These are phyloP conservation scores for Avena sativa DNA, from an alignment of 176 grass and related monocot species.

Conservation along the genomic window DNA sequence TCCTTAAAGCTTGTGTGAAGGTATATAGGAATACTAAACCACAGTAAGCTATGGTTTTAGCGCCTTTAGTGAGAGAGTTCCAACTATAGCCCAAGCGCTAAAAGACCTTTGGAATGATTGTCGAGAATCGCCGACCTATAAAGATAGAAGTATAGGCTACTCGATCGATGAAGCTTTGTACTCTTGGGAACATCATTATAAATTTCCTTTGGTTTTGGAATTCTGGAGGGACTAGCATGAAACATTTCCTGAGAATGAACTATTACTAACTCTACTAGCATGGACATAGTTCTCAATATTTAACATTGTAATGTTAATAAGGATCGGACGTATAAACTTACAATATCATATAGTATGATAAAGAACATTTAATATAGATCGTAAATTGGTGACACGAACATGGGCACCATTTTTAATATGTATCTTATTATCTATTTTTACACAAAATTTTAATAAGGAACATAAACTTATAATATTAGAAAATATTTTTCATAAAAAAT, in stretches of 20 bases:
- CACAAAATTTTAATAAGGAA: too few relatives aligned
- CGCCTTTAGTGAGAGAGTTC: conserved; percentile 6
- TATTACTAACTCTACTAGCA: too few relatives aligned
- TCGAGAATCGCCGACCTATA: conserved; percentile 56
- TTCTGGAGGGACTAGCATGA: too few relatives aligned
- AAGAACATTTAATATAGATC: not conserved
- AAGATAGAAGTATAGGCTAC: conserved; percentile 42
- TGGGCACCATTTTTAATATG: not conserved
- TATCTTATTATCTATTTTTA: not conserved
- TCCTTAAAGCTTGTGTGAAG: conserved; percentile 41
- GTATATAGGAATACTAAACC: conserved; percentile 37
- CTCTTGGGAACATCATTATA: conserved; percentile 23
- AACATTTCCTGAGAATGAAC: too few relatives aligned
- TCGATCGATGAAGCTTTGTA: conserved; percentile 28
- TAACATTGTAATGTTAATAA: too few relatives aligned
- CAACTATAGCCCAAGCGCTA: conserved; percentile 35
- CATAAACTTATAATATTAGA: too few relatives aligned
- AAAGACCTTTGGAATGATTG: conserved; percentile 51
- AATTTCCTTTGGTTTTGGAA: too few relatives aligned
- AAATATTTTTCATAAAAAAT: too few relatives aligned
- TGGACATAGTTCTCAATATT: too few relatives aligned
- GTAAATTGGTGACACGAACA: not conserved
- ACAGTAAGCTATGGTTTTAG: conserved; percentile 49
- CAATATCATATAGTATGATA: too few relatives aligned
- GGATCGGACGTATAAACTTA: too few relatives aligned